Conservation (phyloP, 257 asterid genomes). For the Rehmannia glutinosa region DNA sequence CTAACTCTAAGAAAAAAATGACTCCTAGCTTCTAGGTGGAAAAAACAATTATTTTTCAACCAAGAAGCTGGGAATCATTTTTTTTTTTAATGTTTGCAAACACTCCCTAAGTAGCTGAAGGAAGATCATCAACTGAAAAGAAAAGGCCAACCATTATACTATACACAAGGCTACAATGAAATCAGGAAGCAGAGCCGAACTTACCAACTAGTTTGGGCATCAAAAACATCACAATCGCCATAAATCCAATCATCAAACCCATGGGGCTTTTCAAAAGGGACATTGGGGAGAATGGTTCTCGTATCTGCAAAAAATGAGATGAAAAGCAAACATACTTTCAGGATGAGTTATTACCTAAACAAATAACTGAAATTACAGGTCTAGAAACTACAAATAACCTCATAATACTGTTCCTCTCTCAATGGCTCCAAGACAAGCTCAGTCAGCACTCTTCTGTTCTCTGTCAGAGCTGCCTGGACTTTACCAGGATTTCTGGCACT, state of each 20-base stretch:
- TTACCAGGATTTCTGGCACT: conserved; percentile 97
- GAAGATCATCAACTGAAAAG: not conserved
- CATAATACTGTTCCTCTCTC: conserved; percentile 87
- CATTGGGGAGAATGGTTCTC: conserved; percentile 78
- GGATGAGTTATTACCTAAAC: not conserved
- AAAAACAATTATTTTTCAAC: no score
- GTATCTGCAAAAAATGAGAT: conserved; percentile 48
- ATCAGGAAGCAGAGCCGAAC: no score
- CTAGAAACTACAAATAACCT: conserved; percentile 37
- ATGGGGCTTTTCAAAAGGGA: conserved; percentile 87
- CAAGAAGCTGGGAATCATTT: no score
- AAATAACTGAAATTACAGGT: not conserved
- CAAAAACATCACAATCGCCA: conserved; percentile 85
- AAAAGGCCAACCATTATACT: not conserved
- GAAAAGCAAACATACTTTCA: not conserved
- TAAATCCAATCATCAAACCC: conserved; percentile 99
- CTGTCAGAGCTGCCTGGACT: conserved; percentile 96
- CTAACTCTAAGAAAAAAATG: no score
- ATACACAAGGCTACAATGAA: conserved; percentile 6
- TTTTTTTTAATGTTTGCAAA: no score
- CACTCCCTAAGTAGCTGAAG: no score
- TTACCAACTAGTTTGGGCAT: conserved; percentile 98
- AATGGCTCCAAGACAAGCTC: conserved; percentile 92
- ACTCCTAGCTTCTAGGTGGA: no score
- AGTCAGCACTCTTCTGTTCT: conserved; percentile 73